These are phyloP conservation scores for Thraustotheca clavata DNA, from an alignment of 352 stramenopile genomes.

Conservation along the genomic window DNA sequence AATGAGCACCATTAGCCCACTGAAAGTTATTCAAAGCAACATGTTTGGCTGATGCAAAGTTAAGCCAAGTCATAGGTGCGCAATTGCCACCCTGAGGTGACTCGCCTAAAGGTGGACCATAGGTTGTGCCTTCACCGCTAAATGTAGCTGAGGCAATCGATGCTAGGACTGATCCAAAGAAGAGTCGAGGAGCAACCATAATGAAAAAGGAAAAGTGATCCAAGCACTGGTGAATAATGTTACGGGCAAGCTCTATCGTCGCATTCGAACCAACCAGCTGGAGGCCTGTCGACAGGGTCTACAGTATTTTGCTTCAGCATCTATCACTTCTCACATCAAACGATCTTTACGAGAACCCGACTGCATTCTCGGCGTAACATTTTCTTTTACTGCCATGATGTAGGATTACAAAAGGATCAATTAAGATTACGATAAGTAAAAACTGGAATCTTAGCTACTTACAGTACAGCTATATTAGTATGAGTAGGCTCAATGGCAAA, in stretches of 20 bases:
- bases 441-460: no score
- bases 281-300: no score
- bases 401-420: no score
- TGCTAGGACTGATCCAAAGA: background rate
- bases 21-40: slow-evolving; percentile 41
- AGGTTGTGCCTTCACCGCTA: slow-evolving; percentile 38
- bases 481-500: background rate
- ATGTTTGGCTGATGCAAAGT: slow-evolving; percentile 31
- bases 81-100: background rate
- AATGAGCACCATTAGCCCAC: slow-evolving; percentile 39
- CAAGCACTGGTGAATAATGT: no score
- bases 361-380: no score
- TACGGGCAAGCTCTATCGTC: no score
- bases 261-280: no score
- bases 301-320: no score
- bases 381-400: no score
- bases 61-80: slow-evolving; percentile 12
- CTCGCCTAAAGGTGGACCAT: slow-evolving; percentile 31
- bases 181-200: background rate
- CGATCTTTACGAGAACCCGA: no score
- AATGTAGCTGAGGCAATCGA: slow-evolving; percentile 1
- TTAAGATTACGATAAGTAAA: no score
- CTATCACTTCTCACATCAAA: no score
- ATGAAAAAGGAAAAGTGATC: background rate
- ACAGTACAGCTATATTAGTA: background rate